Conservation (phyloP, 495 filamentous ascomycete species). For the Pyrenula aspistea region DNA sequence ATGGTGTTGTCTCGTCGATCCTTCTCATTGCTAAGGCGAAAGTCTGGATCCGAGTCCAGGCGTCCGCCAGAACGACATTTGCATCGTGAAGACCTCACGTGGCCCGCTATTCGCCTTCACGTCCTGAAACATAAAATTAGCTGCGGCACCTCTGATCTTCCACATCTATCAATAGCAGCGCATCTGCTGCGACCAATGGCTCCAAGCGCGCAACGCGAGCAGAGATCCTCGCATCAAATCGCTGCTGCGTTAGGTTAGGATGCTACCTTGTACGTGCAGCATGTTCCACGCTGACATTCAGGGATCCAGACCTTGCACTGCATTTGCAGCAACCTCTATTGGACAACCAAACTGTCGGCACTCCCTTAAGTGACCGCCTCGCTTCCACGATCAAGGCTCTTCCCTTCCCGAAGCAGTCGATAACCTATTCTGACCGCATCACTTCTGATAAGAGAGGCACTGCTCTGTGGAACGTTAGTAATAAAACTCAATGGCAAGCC, state of each 20-base stretch:
- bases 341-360: background rate
- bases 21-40: too few relatives aligned
- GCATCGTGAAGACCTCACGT: too few relatives aligned
- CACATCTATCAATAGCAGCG: background rate
- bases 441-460: conserved; percentile 43
- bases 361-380: background rate
- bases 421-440: background rate
- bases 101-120: background rate
- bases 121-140: too few relatives aligned
- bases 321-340: background rate
- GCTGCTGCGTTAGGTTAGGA: background rate
- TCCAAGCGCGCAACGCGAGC: background rate
- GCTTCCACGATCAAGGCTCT: background rate
- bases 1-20: too few relatives aligned
- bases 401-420: background rate
- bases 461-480: conserved; percentile 57
- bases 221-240: background rate
- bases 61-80: too few relatives aligned
- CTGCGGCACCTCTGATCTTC: too few relatives aligned
- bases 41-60: too few relatives aligned
- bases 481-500: conserved; percentile 27
- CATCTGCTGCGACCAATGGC: background rate
- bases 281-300: background rate
- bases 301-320: background rate
- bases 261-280: background rate